Evolutionary conservation across 2,329 filamentous ascomycete genomes (phyloP).

Genomic region (Ceratocystis eucalypticola): DNA sequence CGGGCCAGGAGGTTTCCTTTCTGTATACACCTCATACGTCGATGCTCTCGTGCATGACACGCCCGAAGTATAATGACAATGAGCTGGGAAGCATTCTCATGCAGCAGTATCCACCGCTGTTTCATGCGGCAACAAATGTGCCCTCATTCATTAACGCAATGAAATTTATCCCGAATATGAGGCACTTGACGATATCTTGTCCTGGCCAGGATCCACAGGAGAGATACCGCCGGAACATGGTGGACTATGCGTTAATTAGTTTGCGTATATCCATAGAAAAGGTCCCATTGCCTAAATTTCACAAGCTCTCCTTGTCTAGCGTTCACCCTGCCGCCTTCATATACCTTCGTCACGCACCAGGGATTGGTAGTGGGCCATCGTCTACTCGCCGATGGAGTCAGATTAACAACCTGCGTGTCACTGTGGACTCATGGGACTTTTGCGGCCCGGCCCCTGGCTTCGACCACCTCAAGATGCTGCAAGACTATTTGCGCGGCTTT

Average conservation of each 20-base stretch:
- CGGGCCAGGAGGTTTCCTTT: slow-evolving; percentile 66
- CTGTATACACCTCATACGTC: slow-evolving; percentile 67
- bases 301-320: slow-evolving; percentile 56
- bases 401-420: slow-evolving; percentile 59
- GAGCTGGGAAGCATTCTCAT: slow-evolving; percentile 71
- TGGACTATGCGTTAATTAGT: slow-evolving; percentile 82
- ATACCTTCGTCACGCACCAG: slow-evolving; percentile 61
- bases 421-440: slow-evolving; percentile 58
- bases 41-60: slow-evolving; percentile 44
- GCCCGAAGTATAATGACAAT: slow-evolving; percentile 66
- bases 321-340: slow-evolving; percentile 64
- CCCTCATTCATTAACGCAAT: slow-evolving; percentile 69
- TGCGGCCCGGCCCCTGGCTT: slow-evolving; percentile 44
- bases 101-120: slow-evolving; percentile 75
- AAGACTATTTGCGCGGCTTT: slow-evolving; percentile 65
- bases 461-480: slow-evolving; percentile 64
- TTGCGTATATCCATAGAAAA: slow-evolving; percentile 71
- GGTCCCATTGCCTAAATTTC: slow-evolving; percentile 49
- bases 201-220: slow-evolving; percentile 56
- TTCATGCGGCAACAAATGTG: slow-evolving; percentile 80
- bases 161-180: slow-evolving; percentile 52
- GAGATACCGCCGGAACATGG: slow-evolving; percentile 59
- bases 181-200: slow-evolving; percentile 63
- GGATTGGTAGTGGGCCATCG: slow-evolving; percentile 60
- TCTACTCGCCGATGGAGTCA: slow-evolving; percentile 63